Base-by-base conservation (phyloP, 2,329 filamentous ascomycete species). In the Colletotrichum sojae region DNA sequence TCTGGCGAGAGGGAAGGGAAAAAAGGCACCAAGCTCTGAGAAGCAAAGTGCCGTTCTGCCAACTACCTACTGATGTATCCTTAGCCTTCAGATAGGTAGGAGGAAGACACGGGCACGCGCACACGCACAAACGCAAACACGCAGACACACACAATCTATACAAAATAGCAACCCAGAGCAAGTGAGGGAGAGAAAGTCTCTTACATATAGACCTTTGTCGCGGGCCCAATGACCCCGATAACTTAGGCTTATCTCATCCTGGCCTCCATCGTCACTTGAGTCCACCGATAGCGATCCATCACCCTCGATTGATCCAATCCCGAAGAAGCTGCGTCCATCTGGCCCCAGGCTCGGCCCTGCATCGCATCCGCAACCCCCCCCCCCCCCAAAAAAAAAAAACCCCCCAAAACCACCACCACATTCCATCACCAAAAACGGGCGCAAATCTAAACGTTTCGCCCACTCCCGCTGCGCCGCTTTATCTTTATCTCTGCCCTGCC, bases 201-300 rank as follows among this genome's bases (percentile, higher is more conserved):
- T 69, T 66, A 66, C 55, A 69, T 69, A 55, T 66, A 52, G 55
- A 31, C 43, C 63, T 67, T 54, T 54, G 27, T 31, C 40, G 43
- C 53, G n/a, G 73, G 73, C 75, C 81, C 81, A 84, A 88, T 89
- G 86, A 88, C 85, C 82, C 82, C 81, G 83, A 87, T 86, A 86
- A 86, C 83, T 80, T 81, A 83, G 79, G 82, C 85, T 86, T 87
- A 88, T 88, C 85, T 88, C 75, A 82, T 86, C 78, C 81, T 86
- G 73, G 81, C 79, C 78, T 84, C 85, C 71, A 83, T 87, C 78
- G 79, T 86, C 78, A 86, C 85, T 78, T 86, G 75, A 86, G 77
- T 43, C 57, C 63, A 57, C 67, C 63, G 64, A 63, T 58, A 58
- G 27, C 64, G 71, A 72, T 64, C 67, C 60, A 68, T 67, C 71